Conservation (phyloP, 257 asterid genomes). For the Forsythia suspensa region DNA sequence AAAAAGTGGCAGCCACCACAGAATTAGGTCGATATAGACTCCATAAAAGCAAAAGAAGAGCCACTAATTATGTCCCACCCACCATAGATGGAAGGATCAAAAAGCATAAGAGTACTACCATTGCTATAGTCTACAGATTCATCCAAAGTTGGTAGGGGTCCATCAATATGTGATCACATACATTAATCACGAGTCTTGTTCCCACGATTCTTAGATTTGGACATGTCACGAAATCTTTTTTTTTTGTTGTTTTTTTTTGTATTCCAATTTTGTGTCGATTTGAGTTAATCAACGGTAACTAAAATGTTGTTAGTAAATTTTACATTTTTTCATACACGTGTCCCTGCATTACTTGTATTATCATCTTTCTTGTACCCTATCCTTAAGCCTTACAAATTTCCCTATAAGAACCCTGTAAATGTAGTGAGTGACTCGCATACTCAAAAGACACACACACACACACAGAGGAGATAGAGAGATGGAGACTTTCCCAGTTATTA, state of each 20-base stretch:
- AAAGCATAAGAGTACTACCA: not conserved
- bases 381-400: conserved; percentile 35
- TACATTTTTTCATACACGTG: not conserved
- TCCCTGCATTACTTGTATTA: not conserved
- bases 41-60: not conserved
- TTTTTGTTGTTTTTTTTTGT: not conserved
- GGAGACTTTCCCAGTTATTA: conserved; percentile 53
- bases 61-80: not conserved
- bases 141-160: conserved; percentile 44
- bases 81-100: not conserved
- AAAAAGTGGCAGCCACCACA: not conserved
- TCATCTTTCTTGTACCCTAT: not conserved
- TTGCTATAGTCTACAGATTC: not conserved
- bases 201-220: conserved; percentile 23
- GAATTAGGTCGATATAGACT: conserved; percentile 14
- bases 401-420: not conserved
- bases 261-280: not conserved
- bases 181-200: conserved; percentile 36
- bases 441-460: not conserved
- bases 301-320: not conserved
- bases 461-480: conserved; percentile 10
- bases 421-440: conserved; percentile 2
- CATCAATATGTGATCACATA: conserved; percentile 44
- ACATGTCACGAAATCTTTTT: not conserved
- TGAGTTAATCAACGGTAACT: not conserved